These are phyloP conservation scores for Fusarium zealandicum DNA, from an alignment of 2,329 filamentous ascomycete species.

Conservation along the genomic window DNA sequence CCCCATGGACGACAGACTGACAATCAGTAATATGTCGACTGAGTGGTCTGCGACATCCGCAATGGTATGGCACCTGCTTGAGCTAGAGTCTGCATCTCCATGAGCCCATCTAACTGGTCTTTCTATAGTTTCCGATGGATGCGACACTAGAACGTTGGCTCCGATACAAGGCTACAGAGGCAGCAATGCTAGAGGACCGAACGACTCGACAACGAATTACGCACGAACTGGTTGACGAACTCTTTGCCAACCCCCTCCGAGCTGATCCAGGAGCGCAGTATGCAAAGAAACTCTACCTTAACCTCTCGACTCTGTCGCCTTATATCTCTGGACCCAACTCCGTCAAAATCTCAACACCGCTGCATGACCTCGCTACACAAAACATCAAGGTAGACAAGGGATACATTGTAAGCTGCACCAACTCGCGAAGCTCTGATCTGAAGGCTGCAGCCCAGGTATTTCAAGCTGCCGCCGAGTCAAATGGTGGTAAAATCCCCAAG, in stretches of 20 bases:
- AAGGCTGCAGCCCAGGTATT: slow-evolving; percentile 84
- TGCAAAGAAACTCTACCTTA: slow-evolving; percentile 79
- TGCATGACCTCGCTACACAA: slow-evolving; percentile 73
- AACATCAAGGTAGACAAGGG: slow-evolving; percentile 81
- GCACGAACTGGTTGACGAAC: slow-evolving; percentile 70
- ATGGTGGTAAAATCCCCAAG: slow-evolving; percentile 68
- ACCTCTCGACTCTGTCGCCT: slow-evolving; percentile 81
- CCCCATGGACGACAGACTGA: slow-evolving; percentile 73
- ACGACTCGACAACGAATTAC: slow-evolving; percentile 65
- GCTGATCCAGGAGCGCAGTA: slow-evolving; percentile 81
- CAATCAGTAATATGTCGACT: slow-evolving; percentile 79
- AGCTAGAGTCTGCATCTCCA: background rate
- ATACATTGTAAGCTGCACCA: slow-evolving; percentile 88
- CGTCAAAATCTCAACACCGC: slow-evolving; percentile 82
- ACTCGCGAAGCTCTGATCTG: slow-evolving; percentile 76
- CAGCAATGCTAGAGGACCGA: slow-evolving; percentile 65
- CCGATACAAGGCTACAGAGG: slow-evolving; percentile 73
- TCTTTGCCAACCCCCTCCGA: slow-evolving; percentile 68
- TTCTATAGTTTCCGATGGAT: background rate
- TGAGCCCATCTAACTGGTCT: background rate
- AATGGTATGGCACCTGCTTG: no score
- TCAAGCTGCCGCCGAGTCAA: slow-evolving; percentile 74
- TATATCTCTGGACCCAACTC: slow-evolving; percentile 88
- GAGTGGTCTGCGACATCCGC: slow-evolving; percentile 82
- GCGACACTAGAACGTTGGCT: slow-evolving; percentile 61